Evolutionary conservation across 2,329 filamentous ascomycete species (phyloP), one percentile per base, ranked within the genome.

Genomic region (Penicillium psychrosexuale): DNA sequence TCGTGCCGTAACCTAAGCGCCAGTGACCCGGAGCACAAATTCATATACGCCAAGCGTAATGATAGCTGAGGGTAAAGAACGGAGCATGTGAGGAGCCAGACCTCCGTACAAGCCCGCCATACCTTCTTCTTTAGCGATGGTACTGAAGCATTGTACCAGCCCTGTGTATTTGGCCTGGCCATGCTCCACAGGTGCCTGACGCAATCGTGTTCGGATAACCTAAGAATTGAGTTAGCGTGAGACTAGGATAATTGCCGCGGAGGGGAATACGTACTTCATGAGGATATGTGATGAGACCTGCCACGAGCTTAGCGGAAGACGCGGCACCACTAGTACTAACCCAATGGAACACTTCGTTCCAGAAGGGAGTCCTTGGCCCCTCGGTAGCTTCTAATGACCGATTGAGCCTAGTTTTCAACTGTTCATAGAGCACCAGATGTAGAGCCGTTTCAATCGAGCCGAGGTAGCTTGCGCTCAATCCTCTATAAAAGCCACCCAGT

Each of bases 401-500:
- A 15, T 57, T 54, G 44, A 70, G 59, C 36, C 63, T 57, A 8
- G 55, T 59, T 54, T 74, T 74, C 53, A 74, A 61, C 19, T 64
- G 63, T 58, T 74, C 72, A 49, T 74, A 74, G 31, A 71, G 60
- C 8, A 69, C 69, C 38, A 74, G 45, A 50, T 74, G 72, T 37
- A 74, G 51, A 3, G 69, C 69, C 13, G 69, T 74, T 59, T 74
- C 72, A 17, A 70, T 66, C 0, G 66, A 66, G 8, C 72, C 71
- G 5, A 74, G 56, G 51, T 72, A 73, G 47, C 71, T 96, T 17
- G 93, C 93, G 0, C 91, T 91, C 48, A 97, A 78, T 8, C 93
- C 93, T 71, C 91, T 84, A 71, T 97, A 97, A 79, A 97, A 83
- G 55, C 93, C 93, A 48, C 85, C 82, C 39, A 96, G 69, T 2